Percentiles rank a stretch among this genome's conserved stretches.
Conservation (phyloP, 2,329 filamentous ascomycete species). For the Colletotrichum higginsianum region DNA sequence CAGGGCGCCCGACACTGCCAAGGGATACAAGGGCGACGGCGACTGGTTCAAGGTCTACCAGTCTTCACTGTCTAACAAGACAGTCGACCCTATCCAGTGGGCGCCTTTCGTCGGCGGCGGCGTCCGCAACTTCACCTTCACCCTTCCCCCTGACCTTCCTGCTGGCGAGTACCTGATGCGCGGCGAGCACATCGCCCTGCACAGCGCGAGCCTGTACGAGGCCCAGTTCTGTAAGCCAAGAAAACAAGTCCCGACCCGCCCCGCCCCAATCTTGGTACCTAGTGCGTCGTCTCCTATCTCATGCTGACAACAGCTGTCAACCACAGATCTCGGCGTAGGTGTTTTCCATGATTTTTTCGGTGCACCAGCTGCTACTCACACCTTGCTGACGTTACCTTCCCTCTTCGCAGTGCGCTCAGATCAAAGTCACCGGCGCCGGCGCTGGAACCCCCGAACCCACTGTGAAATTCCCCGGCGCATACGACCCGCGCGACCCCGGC, state of each 20-base stretch:
- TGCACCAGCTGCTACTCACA: too few relatives aligned
- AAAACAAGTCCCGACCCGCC: too few relatives aligned
- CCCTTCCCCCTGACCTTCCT: slow-evolving; percentile 53
- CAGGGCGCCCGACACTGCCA: slow-evolving; percentile 24
- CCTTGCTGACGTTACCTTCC: too few relatives aligned
- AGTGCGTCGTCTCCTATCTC: too few relatives aligned
- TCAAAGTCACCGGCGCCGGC: slow-evolving; percentile 57
- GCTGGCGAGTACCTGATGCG: slow-evolving; percentile 58
- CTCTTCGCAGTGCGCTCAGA: slow-evolving; percentile 55
- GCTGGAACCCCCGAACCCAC: slow-evolving; percentile 53
- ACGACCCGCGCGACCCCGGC: slow-evolving; percentile 38
- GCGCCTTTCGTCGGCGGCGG: neutral
- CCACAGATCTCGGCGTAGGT: too few relatives aligned
- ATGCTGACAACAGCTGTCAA: too few relatives aligned
- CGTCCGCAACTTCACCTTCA: slow-evolving; percentile 46
- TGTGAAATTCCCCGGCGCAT: slow-evolving; percentile 58
- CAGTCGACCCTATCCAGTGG: slow-evolving; percentile 13
- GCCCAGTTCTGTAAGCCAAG: slow-evolving; percentile 54
- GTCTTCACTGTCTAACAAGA: slow-evolving; percentile 12
- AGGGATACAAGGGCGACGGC: slow-evolving; percentile 39
- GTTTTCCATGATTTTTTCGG: too few relatives aligned
- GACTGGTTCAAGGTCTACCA: slow-evolving; percentile 48
- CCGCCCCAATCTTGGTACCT: too few relatives aligned
- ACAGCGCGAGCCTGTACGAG: slow-evolving; percentile 49
- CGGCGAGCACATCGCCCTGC: slow-evolving; percentile 61